A percentile compares a stretch with the other conserved stretches of the same genome.
Conservation (phyloP, 371 early-diverging fungal genomes). For the Entomophthora muscae region DNA sequence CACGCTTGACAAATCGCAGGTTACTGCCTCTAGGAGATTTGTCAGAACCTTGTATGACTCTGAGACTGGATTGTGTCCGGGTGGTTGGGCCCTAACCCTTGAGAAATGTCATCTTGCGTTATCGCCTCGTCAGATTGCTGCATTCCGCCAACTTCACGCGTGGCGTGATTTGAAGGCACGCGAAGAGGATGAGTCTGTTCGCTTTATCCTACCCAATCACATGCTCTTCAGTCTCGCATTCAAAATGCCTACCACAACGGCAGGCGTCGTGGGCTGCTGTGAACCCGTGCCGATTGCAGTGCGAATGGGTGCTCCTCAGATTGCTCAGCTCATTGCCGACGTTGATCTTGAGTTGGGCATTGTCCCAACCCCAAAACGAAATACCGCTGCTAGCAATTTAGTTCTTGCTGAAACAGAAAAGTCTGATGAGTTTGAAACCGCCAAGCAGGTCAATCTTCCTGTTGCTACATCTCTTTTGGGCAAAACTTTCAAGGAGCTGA, state of each 20-base stretch:
- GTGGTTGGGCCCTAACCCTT: conserved; percentile 58
- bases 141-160: conserved; percentile 67
- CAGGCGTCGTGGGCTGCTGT: conserved; percentile 60
- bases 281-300: conserved; percentile 70
- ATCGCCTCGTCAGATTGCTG: conserved; percentile 31
- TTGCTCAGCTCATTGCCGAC: conserved; percentile 21
- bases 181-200: conserved; percentile 73
- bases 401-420: neutral
- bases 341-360: neutral
- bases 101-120: conserved; percentile 42
- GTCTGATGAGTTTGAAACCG: neutral
- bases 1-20: conserved; percentile 44
- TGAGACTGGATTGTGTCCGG: conserved; percentile 42
- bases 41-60: conserved; percentile 68
- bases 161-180: conserved; percentile 87
- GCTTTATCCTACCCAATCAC: conserved; percentile 81
- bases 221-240: conserved; percentile 62
- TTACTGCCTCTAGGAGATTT: conserved; percentile 40
- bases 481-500: neutral
- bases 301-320: conserved; percentile 56
- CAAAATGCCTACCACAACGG: conserved; percentile 52
- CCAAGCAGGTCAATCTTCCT: neutral
- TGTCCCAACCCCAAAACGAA: neutral
- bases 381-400: neutral
- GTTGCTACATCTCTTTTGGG: neutral